Percentiles rank a stretch among this genome's conserved stretches.
phyloP scores from a whole-genome alignment of 306 rosid genomes.

The Lathyrus aphaca region DNA sequence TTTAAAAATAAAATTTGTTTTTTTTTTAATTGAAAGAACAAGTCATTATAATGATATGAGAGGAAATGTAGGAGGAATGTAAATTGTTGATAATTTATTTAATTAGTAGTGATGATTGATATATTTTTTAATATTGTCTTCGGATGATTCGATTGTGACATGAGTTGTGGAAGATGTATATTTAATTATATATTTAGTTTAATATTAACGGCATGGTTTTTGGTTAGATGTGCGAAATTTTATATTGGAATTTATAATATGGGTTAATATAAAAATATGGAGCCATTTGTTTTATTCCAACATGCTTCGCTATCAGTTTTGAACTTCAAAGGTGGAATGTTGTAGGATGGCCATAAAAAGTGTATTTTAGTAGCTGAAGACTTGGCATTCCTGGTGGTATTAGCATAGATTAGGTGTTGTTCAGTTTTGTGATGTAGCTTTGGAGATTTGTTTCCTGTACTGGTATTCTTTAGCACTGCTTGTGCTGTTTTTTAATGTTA shows the following conservation, averaged over 20 bases:
- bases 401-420: slow-evolving; percentile 19
- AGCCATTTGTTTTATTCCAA: not conserved
- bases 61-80: no score
- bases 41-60: no score
- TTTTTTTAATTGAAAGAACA: no score
- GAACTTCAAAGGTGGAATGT: not conserved
- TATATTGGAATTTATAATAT: not conserved
- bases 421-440: not conserved
- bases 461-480: no score
- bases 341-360: not conserved
- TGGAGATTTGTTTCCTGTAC: no score
- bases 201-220: not conserved
- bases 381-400: not conserved
- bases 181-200: not conserved
- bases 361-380: not conserved
- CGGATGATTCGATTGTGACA: slow-evolving; percentile 27
- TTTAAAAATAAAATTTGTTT: no score
- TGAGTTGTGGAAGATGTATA: slow-evolving; percentile 29
- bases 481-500: no score
- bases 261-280: not conserved
- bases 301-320: not conserved
- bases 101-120: no score
- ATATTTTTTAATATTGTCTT: not conserved
- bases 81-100: no score
- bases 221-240: not conserved